Evolutionary conservation across 768 basidiomycete genomes (phyloP).

Genomic region (Psilocybe sp.): DNA sequence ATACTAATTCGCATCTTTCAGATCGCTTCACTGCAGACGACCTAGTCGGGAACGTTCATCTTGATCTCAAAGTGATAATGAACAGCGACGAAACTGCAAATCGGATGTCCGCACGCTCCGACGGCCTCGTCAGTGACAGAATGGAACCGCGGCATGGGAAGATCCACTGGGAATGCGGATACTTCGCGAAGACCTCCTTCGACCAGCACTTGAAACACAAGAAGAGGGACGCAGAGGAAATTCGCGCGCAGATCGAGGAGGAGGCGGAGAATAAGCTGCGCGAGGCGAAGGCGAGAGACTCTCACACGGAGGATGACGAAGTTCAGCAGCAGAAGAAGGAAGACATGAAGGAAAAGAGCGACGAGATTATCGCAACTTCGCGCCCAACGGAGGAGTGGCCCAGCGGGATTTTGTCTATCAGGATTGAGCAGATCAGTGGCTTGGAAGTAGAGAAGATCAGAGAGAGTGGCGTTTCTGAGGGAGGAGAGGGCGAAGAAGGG

Average conservation of each 20-base stretch:
- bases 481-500: constrained; percentile 50
- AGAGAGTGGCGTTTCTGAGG: constrained; percentile 52
- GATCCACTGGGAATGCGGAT: constrained; percentile 48
- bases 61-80: constrained; percentile 36
- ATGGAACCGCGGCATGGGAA: constrained; percentile 34
- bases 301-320: constrained; percentile 21
- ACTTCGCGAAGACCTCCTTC: constrained; percentile 46
- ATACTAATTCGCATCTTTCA: constrained; percentile 8
- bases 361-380: constrained; percentile 41
- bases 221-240: constrained; percentile 30
- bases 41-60: constrained; percentile 45
- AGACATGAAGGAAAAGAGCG: constrained; percentile 31
- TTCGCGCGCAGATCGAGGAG: constrained; percentile 34
- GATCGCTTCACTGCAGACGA: constrained; percentile 47
- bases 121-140: constrained; percentile 34
- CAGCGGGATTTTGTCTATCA: constrained; percentile 61
- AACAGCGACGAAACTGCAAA: constrained; percentile 36
- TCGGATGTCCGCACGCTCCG: constrained; percentile 41
- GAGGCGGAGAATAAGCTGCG: constrained; percentile 51
- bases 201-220: constrained; percentile 31
- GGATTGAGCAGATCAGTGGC: constrained; percentile 64
- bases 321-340: constrained; percentile 35
- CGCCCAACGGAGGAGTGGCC: constrained; percentile 61
- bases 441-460: constrained; percentile 57
- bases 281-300: constrained; percentile 24